Base-by-base conservation (phyloP, 257 asterid species). In the Solanum stenotomum region DNA sequence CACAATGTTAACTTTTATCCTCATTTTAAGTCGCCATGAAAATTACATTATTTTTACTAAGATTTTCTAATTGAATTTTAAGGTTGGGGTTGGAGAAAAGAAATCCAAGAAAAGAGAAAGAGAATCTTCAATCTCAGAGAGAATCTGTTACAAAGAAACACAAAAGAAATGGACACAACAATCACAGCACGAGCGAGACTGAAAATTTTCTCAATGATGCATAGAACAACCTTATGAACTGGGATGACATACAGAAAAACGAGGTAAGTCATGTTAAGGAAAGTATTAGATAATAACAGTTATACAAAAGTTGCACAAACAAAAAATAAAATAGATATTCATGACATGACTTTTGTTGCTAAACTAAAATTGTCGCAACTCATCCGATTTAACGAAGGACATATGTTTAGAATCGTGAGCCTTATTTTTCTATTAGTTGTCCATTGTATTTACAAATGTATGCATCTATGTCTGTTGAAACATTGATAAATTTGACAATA, bases 1-100 rank as follows among this genome's bases (percentile, higher is more conserved):
- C 38, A 29, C 1, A 7, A 13, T 8, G 0, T 0, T 14, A 70
- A 68, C 1, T 68, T 7, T 70, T 29, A 6, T 1, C 0, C 3
- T 70, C 11, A 29, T 15, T 10, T 29, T 65, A 25, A 27, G 37
- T 23, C 10, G 9, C 22, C 3, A 68, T 6, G 22, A 27, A 3
- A 68, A 23, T 12, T 38, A 38, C 1, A 76, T 76, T 76, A 23
- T 11, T 38, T 10, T 5, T 38, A 10, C 22, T 0, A 75, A 18
- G n/a, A 10, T 4, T 4, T 37, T 25, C 52, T 22, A 34, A 18
- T 22, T 38, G 0, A 23, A 40, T 23, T 38, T n/a, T n/a, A 14
- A 77, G 84, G 35, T 40, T 77, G 34, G 56, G 3, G 35, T n/a
- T 38, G 33, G 1, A 11, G 13, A 6, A 38, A 77, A 38, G 5